Base-by-base conservation (phyloP, 2,329 filamentous ascomycete species). In the Cladobotryum protrusum region DNA sequence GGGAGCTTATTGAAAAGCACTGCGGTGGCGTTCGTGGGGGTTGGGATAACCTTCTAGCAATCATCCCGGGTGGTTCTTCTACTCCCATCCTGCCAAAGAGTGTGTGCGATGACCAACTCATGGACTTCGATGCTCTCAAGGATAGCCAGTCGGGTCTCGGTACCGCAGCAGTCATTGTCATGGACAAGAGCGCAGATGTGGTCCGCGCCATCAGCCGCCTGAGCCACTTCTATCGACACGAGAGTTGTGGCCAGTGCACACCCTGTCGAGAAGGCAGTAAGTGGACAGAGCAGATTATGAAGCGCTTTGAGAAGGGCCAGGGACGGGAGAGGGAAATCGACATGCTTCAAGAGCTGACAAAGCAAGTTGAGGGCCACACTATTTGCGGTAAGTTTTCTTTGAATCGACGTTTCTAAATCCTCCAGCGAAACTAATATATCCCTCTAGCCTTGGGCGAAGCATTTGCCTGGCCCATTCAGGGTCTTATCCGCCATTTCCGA, bases 281-380 rank as follows among this genome's bases (percentile, higher is more conserved):
- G 77, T 99, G 93, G 93, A 96, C 92, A 11, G 87, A 95, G 72
- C 91, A 99, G 78, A 97, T 99, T 71, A 97, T 99, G 93, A 78
- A 87, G 71, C 86, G 93, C 50, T 95, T 99, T 62, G 90, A 95
- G 77, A 87, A 87, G 70, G 93, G 93, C 52, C 83, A 89, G 71
- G 93, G 88, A 53, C 84, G 88, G 55, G 83, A 86, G 70, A 81
- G 93, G 54, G 93, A 99, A 74, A 99, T 99, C 68, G 93, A 99
- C 70, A 99, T 99, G 93, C 81, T 99, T 59, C 93, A 96, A 76
- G 93, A 99, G 77, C 76, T 99, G 61, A 99, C 93, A 56, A 99
- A 99, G 81, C 93, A 99, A 75, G 93, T 99, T 54, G 93, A 99
- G 76, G 93, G 93, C 11, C 93, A 99, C 77, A 97, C 93, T 43